These are phyloP conservation scores for Graphiopsis chlorocephala DNA, from an alignment of 2,329 filamentous ascomycete genomes.

Conservation along the genomic window DNA sequence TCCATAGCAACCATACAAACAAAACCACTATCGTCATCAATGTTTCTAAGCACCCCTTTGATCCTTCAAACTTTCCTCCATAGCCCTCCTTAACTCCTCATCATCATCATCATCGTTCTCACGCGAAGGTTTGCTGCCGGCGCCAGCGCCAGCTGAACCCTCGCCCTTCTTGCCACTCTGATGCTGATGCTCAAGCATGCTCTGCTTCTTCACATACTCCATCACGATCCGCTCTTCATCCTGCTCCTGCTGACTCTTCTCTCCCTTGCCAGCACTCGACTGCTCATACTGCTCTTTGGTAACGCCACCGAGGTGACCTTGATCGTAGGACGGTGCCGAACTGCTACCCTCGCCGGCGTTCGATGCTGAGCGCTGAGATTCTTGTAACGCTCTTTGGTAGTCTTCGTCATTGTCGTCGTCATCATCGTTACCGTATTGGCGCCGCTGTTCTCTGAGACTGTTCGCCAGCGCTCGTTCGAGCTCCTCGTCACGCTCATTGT, in stretches of 20 bases:
- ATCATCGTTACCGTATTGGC: constrained; percentile 20
- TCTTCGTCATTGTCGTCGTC: constrained; percentile 24
- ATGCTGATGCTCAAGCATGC: constrained; percentile 64
- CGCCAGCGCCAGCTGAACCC: constrained; percentile 13
- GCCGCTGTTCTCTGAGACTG: constrained; percentile 44
- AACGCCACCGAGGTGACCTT: constrained; percentile 29
- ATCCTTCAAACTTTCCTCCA: constrained; percentile 55
- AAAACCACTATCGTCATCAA: neutral
- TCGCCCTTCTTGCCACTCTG: constrained; percentile 20
- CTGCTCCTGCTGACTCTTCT: constrained; percentile 37
- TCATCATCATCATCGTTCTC: constrained; percentile 26
- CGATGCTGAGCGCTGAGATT: constrained; percentile 16
- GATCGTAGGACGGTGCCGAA: constrained; percentile 24
- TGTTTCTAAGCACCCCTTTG: neutral
- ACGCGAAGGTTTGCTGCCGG: neutral
- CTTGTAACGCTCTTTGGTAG: constrained; percentile 17
- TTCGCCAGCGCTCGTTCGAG: constrained; percentile 46
- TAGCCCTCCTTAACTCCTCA: constrained; percentile 55
- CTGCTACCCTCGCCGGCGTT: constrained; percentile 8
- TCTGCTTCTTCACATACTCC: constrained; percentile 76
- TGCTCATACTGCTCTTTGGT: constrained; percentile 26
- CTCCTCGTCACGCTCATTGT: constrained; percentile 31
- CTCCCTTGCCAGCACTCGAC: constrained; percentile 8
- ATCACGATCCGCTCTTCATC: constrained; percentile 71
- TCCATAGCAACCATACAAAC: neutral